These are phyloP conservation scores for Sphaerulina populicola DNA, from an alignment of 2,329 filamentous ascomycete genomes.

Conservation along the genomic window DNA sequence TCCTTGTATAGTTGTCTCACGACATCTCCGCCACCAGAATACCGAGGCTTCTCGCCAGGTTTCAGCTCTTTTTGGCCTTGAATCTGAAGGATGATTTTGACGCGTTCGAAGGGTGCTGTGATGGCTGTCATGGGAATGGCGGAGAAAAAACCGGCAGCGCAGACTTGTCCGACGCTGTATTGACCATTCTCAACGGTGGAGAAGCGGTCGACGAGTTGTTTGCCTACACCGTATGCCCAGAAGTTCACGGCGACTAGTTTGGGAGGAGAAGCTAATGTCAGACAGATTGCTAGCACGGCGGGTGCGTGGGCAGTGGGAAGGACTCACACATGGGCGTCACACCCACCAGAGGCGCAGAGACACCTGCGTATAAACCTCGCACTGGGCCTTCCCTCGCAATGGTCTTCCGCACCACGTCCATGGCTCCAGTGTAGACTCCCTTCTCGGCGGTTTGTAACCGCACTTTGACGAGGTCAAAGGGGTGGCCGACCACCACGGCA, in stretches of 20 bases:
- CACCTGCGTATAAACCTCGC: slow-evolving; percentile 85
- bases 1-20: slow-evolving; percentile 87
- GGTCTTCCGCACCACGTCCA: slow-evolving; percentile 86
- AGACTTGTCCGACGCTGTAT: slow-evolving; percentile 78
- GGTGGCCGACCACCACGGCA: slow-evolving; percentile 86
- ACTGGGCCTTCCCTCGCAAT: slow-evolving; percentile 75
- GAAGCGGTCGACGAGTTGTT: slow-evolving; percentile 67
- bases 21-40: slow-evolving; percentile 78
- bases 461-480: slow-evolving; percentile 96
- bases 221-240: slow-evolving; percentile 90
- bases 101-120: slow-evolving; percentile 97
- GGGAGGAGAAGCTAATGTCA: slow-evolving; percentile 13
- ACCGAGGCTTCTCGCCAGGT: slow-evolving; percentile 86
- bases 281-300: neutral
- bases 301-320: neutral
- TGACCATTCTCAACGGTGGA: slow-evolving; percentile 59
- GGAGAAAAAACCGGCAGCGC: slow-evolving; percentile 90
- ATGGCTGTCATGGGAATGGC: slow-evolving; percentile 96
- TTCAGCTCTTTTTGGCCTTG: slow-evolving; percentile 81
- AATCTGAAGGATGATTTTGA: slow-evolving; percentile 96
- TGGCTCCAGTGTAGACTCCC: slow-evolving; percentile 79
- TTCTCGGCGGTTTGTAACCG: slow-evolving; percentile 91
- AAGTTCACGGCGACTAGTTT: slow-evolving; percentile 55
- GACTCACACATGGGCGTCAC: slow-evolving; percentile 97
- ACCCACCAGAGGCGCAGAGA: slow-evolving; percentile 85